Base-by-base conservation (phyloP, 768 basidiomycete genomes). In the Cyathus striatus region DNA sequence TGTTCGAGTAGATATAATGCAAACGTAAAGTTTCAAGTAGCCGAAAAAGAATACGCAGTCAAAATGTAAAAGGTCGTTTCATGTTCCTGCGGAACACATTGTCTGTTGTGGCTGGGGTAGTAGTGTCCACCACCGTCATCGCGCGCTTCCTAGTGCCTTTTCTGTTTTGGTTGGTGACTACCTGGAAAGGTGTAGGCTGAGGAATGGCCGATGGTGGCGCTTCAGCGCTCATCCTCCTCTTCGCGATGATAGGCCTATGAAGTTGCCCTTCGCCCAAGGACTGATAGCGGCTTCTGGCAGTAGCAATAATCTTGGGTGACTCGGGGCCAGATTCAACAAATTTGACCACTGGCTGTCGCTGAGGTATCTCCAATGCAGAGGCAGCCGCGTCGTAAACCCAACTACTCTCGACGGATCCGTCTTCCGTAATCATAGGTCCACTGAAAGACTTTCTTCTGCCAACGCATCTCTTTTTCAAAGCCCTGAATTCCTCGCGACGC, bases 351-450 rank as follows among this genome's bases (percentile, higher is more conserved):
- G 38, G 21, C 6, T 49, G 53, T 10, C 44, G 46, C 43, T 23
- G 39, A 23, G 3, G 3, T 22, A 55, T 48, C 44, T 76, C 76
- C 6, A 60, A 50, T 7, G 68, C 69, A 21, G 78, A 71, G 27
- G 73, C 57, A 3, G 68, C 66, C n/a, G 75, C 69, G 36, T 72
- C 66, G 50, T 78, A 79, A 3, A 76, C 62, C 78, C 78, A 80
- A 6, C 54, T 47, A 6, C 58, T 59, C 45, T 57, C 54, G 24
- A 52, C n/a, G 18, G 49, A 47, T 18, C 49, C 52, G 17, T 26
- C 46, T 5, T 47, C 52, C 21, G 26, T 34, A 38, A 57, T 58
- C 42, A 62, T 27, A 3, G 59, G 56, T 9, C 63, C 69, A 23
- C 52, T 61, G 44, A 68, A 41, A 7, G 75, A 77, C 53, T 69